Conservation (phyloP, 768 basidiomycete genomes). For the Kwoniella shandongensis region DNA sequence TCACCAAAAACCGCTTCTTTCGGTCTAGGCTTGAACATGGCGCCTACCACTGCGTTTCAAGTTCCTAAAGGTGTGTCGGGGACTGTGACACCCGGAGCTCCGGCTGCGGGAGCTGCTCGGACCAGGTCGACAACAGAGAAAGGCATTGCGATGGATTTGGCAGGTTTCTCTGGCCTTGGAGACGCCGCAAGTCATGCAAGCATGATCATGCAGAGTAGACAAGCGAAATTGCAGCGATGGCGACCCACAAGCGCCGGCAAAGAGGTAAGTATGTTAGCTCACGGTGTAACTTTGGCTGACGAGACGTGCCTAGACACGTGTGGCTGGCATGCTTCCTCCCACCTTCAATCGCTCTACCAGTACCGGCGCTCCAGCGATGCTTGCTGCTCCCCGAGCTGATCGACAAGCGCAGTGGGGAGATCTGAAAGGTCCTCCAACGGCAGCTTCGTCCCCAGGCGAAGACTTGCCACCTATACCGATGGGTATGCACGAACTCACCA, state of each 20-base stretch:
- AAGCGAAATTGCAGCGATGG: slow-evolving; percentile 56
- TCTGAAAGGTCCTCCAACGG: slow-evolving; percentile 7
- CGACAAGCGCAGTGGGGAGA: slow-evolving; percentile 34
- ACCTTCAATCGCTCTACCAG: slow-evolving; percentile 42
- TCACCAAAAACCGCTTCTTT: slow-evolving; percentile 10
- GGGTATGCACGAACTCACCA: slow-evolving; percentile 19
- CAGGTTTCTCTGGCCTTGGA: slow-evolving; percentile 28
- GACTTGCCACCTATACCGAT: slow-evolving; percentile 32
- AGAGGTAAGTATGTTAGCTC: slow-evolving; percentile 18
- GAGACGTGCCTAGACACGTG: slow-evolving; percentile 3
- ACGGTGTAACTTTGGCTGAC: not conserved
- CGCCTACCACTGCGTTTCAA: slow-evolving; percentile 7
- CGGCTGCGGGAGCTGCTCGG: slow-evolving; percentile 7
- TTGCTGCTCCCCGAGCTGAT: slow-evolving; percentile 29
- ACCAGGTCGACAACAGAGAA: slow-evolving; percentile 15
- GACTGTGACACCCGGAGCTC: slow-evolving; percentile 16
- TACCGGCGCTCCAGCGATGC: slow-evolving; percentile 40
- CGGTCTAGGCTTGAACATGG: slow-evolving; percentile 37
- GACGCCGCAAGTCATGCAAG: slow-evolving; percentile 51
- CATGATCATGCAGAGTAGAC: slow-evolving; percentile 56
- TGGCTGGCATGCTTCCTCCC: slow-evolving; percentile 26
- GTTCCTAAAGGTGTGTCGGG: slow-evolving; percentile 9
- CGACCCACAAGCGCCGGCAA: slow-evolving; percentile 37
- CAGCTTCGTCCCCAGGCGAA: slow-evolving; percentile 34
- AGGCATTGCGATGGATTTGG: slow-evolving; percentile 40